These are phyloP conservation scores for Scutellaria baicalensis DNA, from an alignment of 257 asterid genomes.

Conservation along the genomic window DNA sequence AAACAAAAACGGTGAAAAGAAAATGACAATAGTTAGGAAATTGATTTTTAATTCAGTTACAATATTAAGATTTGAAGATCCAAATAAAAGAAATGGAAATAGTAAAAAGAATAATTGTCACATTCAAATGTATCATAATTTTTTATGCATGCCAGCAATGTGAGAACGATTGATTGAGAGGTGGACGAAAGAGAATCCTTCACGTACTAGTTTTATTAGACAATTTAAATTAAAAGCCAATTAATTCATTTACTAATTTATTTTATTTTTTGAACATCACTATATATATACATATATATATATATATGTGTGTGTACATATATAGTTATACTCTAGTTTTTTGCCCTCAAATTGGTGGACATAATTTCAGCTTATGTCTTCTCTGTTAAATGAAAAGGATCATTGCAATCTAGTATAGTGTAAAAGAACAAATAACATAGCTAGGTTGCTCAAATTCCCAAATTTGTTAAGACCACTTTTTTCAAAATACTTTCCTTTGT, in stretches of 20 bases:
- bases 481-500: background rate
- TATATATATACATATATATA: too few species aligned
- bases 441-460: too few species aligned
- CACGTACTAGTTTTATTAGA: background rate
- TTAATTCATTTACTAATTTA: too few species aligned
- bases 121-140: constrained; percentile 15
- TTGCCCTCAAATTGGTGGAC: background rate
- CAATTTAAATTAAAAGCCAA: too few species aligned
- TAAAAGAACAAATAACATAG: background rate
- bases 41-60: background rate
- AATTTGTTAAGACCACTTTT: background rate
- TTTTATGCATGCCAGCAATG: constrained; percentile 18
- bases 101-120: background rate
- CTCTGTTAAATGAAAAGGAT: background rate
- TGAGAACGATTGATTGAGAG: constrained; percentile 30
- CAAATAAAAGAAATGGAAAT: too few species aligned
- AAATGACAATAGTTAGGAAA: background rate
- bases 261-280: too few species aligned
- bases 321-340: background rate
- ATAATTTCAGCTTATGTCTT: background rate
- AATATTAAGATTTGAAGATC: background rate
- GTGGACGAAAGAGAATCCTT: background rate
- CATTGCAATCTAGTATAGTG: background rate
- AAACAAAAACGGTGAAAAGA: too few species aligned
- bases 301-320: too few species aligned